These are phyloP conservation scores for Cercospora zeina DNA, from an alignment of 2,329 filamentous ascomycete species.

Conservation along the genomic window DNA sequence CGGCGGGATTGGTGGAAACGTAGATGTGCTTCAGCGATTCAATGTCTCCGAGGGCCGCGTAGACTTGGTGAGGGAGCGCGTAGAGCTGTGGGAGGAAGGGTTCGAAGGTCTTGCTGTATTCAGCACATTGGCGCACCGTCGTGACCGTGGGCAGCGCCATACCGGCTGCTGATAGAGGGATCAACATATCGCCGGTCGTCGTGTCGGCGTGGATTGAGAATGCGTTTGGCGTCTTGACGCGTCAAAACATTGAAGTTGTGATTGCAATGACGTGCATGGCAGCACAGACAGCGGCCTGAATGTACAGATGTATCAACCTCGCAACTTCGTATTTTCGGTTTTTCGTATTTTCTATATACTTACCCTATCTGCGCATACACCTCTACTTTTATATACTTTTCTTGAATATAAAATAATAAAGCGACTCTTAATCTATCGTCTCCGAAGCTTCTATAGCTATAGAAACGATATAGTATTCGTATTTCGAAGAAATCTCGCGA, in stretches of 20 bases:
- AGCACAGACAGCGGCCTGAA: too few species aligned
- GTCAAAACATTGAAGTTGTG: slow-evolving; percentile 6
- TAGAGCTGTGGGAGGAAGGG: slow-evolving; percentile 71
- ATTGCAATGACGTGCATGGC: slow-evolving; percentile 3
- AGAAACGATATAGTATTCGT: too few species aligned
- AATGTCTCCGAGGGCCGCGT: slow-evolving; percentile 60
- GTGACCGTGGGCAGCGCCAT: slow-evolving; percentile 64
- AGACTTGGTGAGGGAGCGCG: slow-evolving; percentile 46
- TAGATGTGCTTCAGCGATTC: slow-evolving; percentile 71
- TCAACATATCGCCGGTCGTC: slow-evolving; percentile 1
- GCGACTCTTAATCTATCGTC: too few species aligned
- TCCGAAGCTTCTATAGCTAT: too few species aligned
- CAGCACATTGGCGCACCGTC: slow-evolving; percentile 70
- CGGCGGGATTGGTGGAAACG: slow-evolving; percentile 78
- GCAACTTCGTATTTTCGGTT: too few species aligned
- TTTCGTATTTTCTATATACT: too few species aligned
- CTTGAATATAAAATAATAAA: too few species aligned
- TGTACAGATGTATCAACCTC: too few species aligned
- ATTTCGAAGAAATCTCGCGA: too few species aligned
- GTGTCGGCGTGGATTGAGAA: neutral
- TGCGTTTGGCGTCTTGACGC: neutral
- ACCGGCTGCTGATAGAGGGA: slow-evolving; percentile 13
- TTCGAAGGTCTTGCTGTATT: slow-evolving; percentile 71
- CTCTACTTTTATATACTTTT: too few species aligned
- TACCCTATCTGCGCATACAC: too few species aligned